phyloP scores from a whole-genome alignment of 352 stramenopile genomes.

The Globisporangium barbulae region DNA sequence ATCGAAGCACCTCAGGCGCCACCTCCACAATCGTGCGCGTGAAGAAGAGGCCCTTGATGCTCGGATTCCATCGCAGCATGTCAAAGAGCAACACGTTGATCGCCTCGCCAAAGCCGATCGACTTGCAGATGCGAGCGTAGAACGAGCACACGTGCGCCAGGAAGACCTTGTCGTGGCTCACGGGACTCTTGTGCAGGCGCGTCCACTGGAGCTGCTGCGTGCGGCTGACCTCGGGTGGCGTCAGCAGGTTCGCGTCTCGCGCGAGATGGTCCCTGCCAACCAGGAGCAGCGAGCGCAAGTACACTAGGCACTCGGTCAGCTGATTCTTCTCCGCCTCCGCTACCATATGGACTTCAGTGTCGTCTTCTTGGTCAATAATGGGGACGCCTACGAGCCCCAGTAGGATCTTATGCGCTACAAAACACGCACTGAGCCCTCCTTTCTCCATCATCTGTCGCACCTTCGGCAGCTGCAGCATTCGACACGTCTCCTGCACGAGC shows the following conservation, averaged over 20 bases:
- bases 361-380: not conserved
- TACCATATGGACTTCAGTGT: not conserved
- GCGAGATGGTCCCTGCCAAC: not conserved
- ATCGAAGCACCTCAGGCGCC: constrained; percentile 27
- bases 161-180: constrained; percentile 40
- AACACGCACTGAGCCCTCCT: not conserved
- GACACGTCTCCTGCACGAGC: not conserved
- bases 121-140: constrained; percentile 31
- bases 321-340: not conserved
- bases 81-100: constrained; percentile 46
- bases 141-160: constrained; percentile 40
- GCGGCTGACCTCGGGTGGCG: not conserved
- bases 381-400: not conserved
- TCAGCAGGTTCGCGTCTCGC: too few species aligned
- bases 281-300: not conserved
- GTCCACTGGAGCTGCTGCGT: not conserved
- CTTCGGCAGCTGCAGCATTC: not conserved
- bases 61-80: constrained; percentile 30
- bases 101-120: constrained; percentile 17
- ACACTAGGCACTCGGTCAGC: not conserved
- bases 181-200: not conserved
- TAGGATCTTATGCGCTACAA: not conserved
- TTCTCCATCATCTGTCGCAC: constrained; percentile 2
- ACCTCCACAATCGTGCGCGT: constrained; percentile 33
- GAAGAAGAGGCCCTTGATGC: constrained; percentile 45